Percentiles rank a stretch among this genome's conserved stretches.
Conservation (phyloP, 2,329 filamentous ascomycete species). For the Curvularia sp. region DNA sequence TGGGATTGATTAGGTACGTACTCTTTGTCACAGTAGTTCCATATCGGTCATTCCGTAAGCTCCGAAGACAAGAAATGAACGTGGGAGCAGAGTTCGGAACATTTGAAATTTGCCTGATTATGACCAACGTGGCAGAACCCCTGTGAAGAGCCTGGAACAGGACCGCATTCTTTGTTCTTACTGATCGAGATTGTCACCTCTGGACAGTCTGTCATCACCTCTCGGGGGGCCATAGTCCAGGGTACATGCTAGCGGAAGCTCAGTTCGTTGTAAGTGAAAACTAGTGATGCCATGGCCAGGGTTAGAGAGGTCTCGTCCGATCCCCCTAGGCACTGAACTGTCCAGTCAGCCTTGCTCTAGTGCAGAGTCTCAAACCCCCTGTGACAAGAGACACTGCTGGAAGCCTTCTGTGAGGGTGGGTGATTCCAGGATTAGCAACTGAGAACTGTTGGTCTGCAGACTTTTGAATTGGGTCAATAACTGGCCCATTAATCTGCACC, state of each 20-base stretch:
- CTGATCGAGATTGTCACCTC: background rate
- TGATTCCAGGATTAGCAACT: slow-evolving; percentile 2
- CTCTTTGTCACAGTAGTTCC: background rate
- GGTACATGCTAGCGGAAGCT: background rate
- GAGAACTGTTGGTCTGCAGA: background rate
- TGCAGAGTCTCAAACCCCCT: background rate
- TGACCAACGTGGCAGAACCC: background rate
- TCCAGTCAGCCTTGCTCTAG: slow-evolving; percentile 12
- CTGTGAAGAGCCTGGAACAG: slow-evolving; percentile 1
- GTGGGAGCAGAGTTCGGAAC: background rate
- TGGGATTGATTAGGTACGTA: background rate
- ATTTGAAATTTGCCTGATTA: background rate
- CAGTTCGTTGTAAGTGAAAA: background rate
- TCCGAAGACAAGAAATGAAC: slow-evolving; percentile 1
- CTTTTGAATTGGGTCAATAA: background rate
- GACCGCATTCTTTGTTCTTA: slow-evolving; percentile 3
- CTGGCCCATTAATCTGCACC: background rate
- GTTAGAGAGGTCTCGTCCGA: background rate
- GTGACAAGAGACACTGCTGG: background rate
- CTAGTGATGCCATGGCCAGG: background rate
- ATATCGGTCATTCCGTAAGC: background rate
- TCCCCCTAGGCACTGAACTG: background rate
- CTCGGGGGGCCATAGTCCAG: background rate
- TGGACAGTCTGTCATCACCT: background rate
- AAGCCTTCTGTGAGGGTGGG: background rate